phyloP scores from a whole-genome alignment of 116 monocot species.

The Zostera marina region DNA sequence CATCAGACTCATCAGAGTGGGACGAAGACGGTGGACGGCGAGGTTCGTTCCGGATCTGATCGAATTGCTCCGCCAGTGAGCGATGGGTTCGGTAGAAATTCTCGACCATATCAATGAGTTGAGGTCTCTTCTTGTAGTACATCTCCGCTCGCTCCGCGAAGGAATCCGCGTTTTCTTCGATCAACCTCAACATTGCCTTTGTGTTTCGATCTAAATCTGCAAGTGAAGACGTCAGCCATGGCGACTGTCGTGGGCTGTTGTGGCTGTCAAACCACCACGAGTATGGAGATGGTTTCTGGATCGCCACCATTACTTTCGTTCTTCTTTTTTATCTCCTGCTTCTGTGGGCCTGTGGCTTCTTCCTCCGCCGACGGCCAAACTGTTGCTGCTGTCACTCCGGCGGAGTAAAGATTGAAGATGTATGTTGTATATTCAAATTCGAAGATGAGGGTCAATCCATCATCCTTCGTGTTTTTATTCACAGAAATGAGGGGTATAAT shows the following conservation, averaged over 20 bases:
- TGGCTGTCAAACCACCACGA: constrained; percentile 34
- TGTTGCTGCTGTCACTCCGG: no score
- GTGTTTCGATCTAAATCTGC: constrained; percentile 62
- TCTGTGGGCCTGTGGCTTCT: no score
- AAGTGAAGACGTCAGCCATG: constrained; percentile 38
- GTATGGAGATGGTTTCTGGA: constrained; percentile 9
- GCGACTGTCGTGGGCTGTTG: constrained; percentile 24
- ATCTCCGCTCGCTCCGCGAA: constrained; percentile 87
- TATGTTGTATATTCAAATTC: no score
- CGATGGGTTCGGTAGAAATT: constrained; percentile 73
- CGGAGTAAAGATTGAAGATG: no score
- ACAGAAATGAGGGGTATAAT: no score
- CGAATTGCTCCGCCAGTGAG: constrained; percentile 45
- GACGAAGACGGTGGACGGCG: background rate
- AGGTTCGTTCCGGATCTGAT: constrained; percentile 24
- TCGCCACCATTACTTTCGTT: background rate
- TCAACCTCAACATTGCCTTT: constrained; percentile 62
- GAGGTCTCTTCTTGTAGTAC: constrained; percentile 87
- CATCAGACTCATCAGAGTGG: constrained; percentile 30
- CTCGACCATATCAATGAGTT: constrained; percentile 61
- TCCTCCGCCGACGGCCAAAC: no score
- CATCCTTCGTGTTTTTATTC: no score
- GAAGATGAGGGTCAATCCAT: no score
- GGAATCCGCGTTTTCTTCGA: constrained; percentile 79
- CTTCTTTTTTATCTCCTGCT: background rate